Base-by-base conservation (phyloP, 768 basidiomycete species). In the Tylopilus intermedius region DNA sequence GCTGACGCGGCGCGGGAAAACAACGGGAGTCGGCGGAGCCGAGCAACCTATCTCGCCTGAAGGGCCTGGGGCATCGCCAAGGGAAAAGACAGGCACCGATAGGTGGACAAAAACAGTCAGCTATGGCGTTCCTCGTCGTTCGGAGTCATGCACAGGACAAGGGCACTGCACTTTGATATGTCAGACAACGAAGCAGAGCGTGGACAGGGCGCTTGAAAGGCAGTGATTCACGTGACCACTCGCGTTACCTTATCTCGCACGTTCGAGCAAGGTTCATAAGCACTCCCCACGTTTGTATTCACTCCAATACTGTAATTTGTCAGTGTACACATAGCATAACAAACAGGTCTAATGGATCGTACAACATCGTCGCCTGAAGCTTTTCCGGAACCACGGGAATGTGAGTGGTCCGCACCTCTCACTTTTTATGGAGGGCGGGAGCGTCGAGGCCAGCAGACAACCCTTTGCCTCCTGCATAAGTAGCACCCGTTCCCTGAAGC, bases 381-480 rank as follows among this genome's bases (percentile, higher is more conserved):
- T 41, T 43, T 14, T 51, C 41, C 21, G 24, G 44, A 53, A 55
- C 59, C 46, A 45, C 50, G 7, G 22, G 21, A 9, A 50, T 32
- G 22, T 9, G 26, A 41, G 35, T 15, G 14, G 47, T 67, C 33
- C 52, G 32, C 18, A 18, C 21, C 39, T 29, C 47, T 63, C 76
- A 84, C 74, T 87, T 86, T 77, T 81, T 79, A 66, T 80, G 74
- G 50, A 92, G 73, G 51, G 82, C 84, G 43, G 93, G 92, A 47
- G 84, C 65, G n/a, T 74, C 81, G 56, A 73, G 68, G 51, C 94
- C 94, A 54, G 80, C 81, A 56, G 92, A 88, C 59, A 95, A 75
- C 44, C 91, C 93, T 70, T 80, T 80, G 57, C 77, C 80, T 49
- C 86, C 90, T 46, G 91, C 93, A 65, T 78, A 96, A 58, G 76